Conservation (phyloP, 192 early-diverging fungal species). For the Umbelopsis sp. region DNA sequence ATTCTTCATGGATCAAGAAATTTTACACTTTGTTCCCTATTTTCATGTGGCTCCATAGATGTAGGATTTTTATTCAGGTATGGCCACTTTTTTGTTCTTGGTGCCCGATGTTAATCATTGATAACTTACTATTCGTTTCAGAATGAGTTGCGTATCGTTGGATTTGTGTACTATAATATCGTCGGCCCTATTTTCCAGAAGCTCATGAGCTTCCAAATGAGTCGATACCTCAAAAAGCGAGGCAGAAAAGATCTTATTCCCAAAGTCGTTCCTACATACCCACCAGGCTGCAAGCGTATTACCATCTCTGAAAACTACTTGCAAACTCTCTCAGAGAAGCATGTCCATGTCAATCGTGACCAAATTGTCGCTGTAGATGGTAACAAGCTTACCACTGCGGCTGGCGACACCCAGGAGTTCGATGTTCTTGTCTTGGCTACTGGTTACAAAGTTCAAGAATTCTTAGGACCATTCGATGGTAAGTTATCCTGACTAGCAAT, state of each 20-base stretch:
- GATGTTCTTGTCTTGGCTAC: conserved; percentile 58
- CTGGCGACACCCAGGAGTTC: conserved; percentile 42
- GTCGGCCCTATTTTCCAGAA: conserved; percentile 9
- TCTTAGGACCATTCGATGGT: conserved; percentile 33
- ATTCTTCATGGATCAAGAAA: conserved; percentile 36
- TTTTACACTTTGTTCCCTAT: conserved; percentile 50
- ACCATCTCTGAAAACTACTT: conserved; percentile 45
- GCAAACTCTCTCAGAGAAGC: conserved; percentile 42
- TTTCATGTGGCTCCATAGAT: conserved; percentile 33
- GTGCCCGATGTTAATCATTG: not conserved
- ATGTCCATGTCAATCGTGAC: conserved; percentile 42
- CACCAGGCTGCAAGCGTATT: conserved; percentile 55
- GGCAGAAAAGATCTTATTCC: conserved; percentile 22
- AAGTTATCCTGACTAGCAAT: not conserved
- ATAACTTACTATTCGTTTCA: not conserved
- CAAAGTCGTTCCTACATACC: conserved; percentile 51
- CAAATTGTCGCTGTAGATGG: conserved; percentile 41
- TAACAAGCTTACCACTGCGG: conserved; percentile 36
- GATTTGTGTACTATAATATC: conserved; percentile 17
- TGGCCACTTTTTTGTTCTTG: not conserved
- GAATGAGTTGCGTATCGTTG: conserved; percentile 13
- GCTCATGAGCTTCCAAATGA: conserved; percentile 1
- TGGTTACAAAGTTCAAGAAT: conserved; percentile 49
- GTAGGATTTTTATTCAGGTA: not conserved
- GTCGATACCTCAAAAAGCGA: conserved; percentile 30